These are phyloP conservation scores for Cutaneotrichosporon spelunceum DNA, from an alignment of 1,284 basidiomycete species.

Conservation along the genomic window DNA sequence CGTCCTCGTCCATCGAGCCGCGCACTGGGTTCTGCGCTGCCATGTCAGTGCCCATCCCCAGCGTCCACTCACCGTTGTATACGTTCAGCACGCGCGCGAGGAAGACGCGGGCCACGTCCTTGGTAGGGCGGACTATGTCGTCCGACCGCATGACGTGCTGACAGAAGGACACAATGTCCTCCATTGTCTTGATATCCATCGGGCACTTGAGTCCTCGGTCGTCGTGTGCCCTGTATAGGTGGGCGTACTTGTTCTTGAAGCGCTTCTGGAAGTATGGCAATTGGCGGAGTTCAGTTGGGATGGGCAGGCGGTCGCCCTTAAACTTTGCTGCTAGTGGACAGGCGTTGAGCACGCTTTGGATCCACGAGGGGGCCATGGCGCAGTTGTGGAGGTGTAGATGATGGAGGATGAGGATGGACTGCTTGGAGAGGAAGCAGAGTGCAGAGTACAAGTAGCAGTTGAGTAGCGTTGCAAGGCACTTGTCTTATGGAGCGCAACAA, in stretches of 20 bases:
- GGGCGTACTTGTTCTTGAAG: conserved; percentile 10
- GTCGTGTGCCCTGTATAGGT: conserved; percentile 6
- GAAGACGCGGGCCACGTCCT: conserved; percentile 4
- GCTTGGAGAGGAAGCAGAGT: not conserved
- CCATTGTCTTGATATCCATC: conserved; percentile 3
- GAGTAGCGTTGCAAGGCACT: not conserved
- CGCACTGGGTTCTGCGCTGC: conserved; percentile 5
- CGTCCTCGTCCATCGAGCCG: conserved; percentile 8
- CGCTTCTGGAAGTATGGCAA: conserved; percentile 7
- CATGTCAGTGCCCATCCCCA: not conserved
- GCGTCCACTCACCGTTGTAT: conserved; percentile 3
- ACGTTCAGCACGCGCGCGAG: conserved; percentile 6
- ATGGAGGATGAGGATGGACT: not conserved
- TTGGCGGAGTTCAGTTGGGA: not conserved
- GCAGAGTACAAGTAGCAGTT: not conserved
- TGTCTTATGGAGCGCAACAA: not conserved
- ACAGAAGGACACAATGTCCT: conserved; percentile 8
- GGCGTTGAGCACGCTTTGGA: not conserved
- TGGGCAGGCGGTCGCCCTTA: conserved; percentile 4
- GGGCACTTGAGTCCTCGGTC: conserved; percentile 7
- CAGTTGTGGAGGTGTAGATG: not conserved
- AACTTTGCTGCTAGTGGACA: conserved; percentile 4
- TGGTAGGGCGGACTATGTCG: conserved; percentile 1
- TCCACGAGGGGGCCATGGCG: conserved; percentile 7
- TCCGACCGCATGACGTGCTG: conserved; percentile 8